These are phyloP conservation scores for Diutina mesorugosa DNA, from an alignment of 1,139 yeast species.

Conservation along the genomic window DNA sequence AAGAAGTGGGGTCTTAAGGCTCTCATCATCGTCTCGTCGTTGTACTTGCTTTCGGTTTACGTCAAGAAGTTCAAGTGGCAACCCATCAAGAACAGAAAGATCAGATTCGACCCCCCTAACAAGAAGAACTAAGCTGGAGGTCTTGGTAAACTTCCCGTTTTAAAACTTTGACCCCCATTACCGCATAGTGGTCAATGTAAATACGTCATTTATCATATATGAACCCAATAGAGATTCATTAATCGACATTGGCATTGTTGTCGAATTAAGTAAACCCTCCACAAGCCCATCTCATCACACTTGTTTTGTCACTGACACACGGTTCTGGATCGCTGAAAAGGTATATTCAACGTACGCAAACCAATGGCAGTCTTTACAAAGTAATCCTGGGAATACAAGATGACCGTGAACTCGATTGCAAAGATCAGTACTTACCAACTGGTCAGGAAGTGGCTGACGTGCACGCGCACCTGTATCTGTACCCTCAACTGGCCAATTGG, in stretches of 20 bases:
- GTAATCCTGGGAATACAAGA: conserved; percentile 21
- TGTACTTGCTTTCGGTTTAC: conserved; percentile 78
- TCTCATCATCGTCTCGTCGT: conserved; percentile 60
- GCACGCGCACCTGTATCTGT: not conserved
- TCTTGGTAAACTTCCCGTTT: not conserved
- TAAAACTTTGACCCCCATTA: not conserved
- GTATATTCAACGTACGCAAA: not conserved
- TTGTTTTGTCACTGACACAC: not conserved
- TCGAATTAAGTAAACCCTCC: not conserved
- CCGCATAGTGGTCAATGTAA: conserved; percentile 2
- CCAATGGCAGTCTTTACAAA: conserved; percentile 5
- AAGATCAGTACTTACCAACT: conserved; percentile 4
- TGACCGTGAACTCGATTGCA: conserved; percentile 14
- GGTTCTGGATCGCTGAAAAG: not conserved
- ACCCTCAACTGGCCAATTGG: not conserved
- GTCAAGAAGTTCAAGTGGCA: conserved; percentile 98
- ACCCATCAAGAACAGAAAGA: conserved; percentile 89
- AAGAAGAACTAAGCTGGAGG: conserved; percentile 19
- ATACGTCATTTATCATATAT: conserved; percentile 2
- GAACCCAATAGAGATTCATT: conserved; percentile 1
- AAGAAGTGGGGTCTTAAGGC: conserved; percentile 96
- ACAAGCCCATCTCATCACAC: not conserved
- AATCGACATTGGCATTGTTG: not conserved
- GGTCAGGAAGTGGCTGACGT: not conserved
- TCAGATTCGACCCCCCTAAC: conserved; percentile 85